Evolutionary conservation across 495 filamentous ascomycete species (phyloP), one percentile per base, ranked within the genome.

Genomic region (Immersiella caudata): DNA sequence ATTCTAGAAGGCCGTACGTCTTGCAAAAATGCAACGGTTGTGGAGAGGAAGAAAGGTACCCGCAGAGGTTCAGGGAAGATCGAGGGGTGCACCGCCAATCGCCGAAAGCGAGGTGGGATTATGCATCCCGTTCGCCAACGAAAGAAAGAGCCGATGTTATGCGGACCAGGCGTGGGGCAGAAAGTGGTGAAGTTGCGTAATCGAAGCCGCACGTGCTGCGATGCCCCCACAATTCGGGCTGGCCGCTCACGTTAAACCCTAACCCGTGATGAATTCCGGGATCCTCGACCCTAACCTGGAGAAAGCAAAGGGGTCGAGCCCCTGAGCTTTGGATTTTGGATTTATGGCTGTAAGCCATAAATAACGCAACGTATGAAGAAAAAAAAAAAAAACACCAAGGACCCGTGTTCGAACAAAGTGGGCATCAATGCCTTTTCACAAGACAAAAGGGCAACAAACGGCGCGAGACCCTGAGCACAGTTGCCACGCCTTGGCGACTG

Each of bases 141-240:
- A 27, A 36, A 14, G 7, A 27, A n/a, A 33, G 66, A 64, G 71
- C 71, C 71, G 71, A 73, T 21, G 63, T 9, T 73, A 73, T 73
- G 68, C 71, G 71, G 66, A 70, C 68, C 33, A 35, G 33, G 29
- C 51, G 35, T 54, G 24, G 60, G 67, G 55, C 56, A n/a, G 36
- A 49, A 18, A 50, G 40, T 22, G 20, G 27, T n/a, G 18, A 20
- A 62, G 26, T 64, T 55, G 50, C 62, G 62, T 64, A 64, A 64
- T 64, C 12, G 6, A 24, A 20, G 25, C 27, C 4, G 26, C 59
- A 54, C 49, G 61, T 63, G 61, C 16, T 25, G 61, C 29, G 8
- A 5, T 49, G 18, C 60, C 60, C 60, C 60, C 58, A 61, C 20
- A 20, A 40, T 26, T 18, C 27, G 59, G 20, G 24, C 16, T 40